These are phyloP conservation scores for Micractinium sp. DNA, from an alignment of 139 green algal species.

Conservation along the genomic window DNA sequence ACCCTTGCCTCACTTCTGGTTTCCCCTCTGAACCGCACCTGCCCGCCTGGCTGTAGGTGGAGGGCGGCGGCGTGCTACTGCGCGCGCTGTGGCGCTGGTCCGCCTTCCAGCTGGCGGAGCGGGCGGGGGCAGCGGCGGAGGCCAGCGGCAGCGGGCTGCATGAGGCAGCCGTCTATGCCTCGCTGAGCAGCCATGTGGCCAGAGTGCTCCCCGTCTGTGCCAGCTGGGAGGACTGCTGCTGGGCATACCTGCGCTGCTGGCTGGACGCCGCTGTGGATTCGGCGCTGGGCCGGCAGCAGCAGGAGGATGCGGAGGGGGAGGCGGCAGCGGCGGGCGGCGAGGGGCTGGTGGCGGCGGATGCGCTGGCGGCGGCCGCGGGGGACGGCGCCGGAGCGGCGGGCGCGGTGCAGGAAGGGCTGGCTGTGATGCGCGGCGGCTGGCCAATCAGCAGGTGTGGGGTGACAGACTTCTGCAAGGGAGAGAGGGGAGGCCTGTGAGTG, in stretches of 20 bases:
- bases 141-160: conserved; percentile 22
- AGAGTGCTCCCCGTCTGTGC: conserved; percentile 66
- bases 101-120: conserved; percentile 57
- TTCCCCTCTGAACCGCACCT: background rate
- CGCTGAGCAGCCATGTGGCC: conserved; percentile 59
- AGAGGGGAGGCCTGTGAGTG: no score
- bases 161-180: conserved; percentile 76
- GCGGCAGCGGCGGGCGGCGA: background rate
- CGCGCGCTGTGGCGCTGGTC: conserved; percentile 77
- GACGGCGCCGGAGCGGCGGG: background rate
- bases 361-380: conserved; percentile 12
- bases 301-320: background rate
- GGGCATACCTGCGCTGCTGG: conserved; percentile 72
- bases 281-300: conserved; percentile 6
- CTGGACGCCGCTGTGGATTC: conserved; percentile 54
- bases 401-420: background rate
- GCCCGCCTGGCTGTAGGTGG: conserved; percentile 33
- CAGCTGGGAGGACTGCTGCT: conserved; percentile 79
- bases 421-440: conserved; percentile 23
- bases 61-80: conserved; percentile 39
- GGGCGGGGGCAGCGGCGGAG: conserved; percentile 18
- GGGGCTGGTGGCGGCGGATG: background rate
- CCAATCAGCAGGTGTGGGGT: conserved; percentile 12
- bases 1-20: no score
- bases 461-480: no score